A percentile compares a stretch with the other conserved stretches of the same genome.
Evolutionary conservation across 2,329 filamentous ascomycete genomes (phyloP).

Genomic region (Pestalotiopsis sp.): DNA sequence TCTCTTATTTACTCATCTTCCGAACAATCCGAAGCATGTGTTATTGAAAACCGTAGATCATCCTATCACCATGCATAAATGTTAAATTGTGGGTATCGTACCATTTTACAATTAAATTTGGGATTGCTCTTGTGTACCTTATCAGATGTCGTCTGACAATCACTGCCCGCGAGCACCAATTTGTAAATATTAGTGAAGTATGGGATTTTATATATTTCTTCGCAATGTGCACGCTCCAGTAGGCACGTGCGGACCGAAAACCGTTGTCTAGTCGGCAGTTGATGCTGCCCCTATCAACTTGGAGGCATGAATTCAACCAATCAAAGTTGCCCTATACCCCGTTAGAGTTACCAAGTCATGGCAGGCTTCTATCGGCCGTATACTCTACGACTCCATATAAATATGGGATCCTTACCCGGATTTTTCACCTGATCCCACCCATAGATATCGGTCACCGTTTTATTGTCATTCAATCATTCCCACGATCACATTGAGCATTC

Average conservation of each 20-base stretch:
- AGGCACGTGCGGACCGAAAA: not conserved
- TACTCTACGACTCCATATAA: not conserved
- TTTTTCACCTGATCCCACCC: not conserved
- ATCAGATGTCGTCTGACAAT: not conserved
- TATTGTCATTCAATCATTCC: not conserved
- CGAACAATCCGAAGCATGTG: not conserved
- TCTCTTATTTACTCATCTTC: not conserved
- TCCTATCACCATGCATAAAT: not conserved
- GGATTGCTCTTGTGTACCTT: too few species aligned
- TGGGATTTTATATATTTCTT: not conserved
- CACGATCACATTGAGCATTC: not conserved
- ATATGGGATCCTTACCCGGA: not conserved
- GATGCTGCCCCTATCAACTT: not conserved
- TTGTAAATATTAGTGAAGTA: not conserved
- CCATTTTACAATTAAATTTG: too few species aligned
- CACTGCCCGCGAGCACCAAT: not conserved
- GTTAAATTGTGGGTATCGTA: too few species aligned
- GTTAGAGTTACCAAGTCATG: not conserved
- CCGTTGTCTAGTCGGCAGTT: not conserved
- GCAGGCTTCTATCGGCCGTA: not conserved
- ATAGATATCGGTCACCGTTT: not conserved
- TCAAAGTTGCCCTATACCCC: not conserved
- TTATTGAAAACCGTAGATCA: not conserved
- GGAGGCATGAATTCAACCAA: not conserved
- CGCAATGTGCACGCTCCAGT: not conserved